A percentile compares a stretch with the other conserved stretches of the same genome.
Conservation (phyloP, 441 rosid genomes). For the Viola pubescens region DNA sequence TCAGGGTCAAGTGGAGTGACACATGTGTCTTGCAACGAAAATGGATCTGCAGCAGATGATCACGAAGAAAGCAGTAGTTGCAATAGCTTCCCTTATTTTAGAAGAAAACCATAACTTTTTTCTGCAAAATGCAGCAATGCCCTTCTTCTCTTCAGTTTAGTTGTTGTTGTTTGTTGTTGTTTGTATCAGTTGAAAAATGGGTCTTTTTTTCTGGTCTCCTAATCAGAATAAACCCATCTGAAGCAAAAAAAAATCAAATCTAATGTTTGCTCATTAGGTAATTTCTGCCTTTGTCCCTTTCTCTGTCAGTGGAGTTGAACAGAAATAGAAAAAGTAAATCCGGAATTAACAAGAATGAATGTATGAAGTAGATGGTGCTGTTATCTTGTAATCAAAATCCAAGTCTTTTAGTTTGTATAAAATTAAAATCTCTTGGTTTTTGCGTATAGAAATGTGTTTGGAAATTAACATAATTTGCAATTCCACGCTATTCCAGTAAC, state of each 20-base stretch:
- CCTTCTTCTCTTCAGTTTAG: too few relatives aligned
- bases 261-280: conserved; percentile 19
- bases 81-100: conserved; percentile 44
- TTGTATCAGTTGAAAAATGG: conserved; percentile 29
- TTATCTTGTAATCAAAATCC: conserved; percentile 20
- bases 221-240: conserved; percentile 28
- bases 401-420: conserved; percentile 7
- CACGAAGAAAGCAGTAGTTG: conserved; percentile 71
- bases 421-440: neutral
- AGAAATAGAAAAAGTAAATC: conserved; percentile 12
- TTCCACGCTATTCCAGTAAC: conserved; percentile 5
- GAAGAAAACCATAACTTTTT: conserved; percentile 58
- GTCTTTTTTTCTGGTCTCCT: conserved; percentile 27
- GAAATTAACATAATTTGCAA: too few relatives aligned
- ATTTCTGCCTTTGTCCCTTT: conserved; percentile 16
- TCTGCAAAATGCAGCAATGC: too few relatives aligned
- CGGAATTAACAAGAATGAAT: neutral
- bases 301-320: conserved; percentile 15
- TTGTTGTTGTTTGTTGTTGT: conserved; percentile 6
- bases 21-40: conserved; percentile 25
- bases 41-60: too few relatives aligned
- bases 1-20: conserved; percentile 42
- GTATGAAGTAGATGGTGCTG: conserved; percentile 5
- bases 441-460: too few relatives aligned
- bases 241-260: too few relatives aligned